Base-by-base conservation (phyloP, 495 filamentous ascomycete species). In the Penicillium roqueforti region DNA sequence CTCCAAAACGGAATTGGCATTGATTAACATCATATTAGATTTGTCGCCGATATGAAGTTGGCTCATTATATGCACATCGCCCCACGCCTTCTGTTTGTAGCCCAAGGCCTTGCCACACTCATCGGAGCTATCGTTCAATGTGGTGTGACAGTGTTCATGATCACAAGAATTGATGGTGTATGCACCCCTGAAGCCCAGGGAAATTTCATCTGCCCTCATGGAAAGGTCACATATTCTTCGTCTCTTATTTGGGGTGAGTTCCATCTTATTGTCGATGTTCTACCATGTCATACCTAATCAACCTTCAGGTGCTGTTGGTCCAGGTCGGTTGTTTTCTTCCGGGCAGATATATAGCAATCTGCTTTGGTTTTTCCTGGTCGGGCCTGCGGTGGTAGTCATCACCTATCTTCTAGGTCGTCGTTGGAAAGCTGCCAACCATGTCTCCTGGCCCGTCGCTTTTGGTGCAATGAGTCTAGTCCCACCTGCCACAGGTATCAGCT, bases 51-150 rank as follows among this genome's bases (percentile, higher is more conserved):
- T 79, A 71, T 89, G 87, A 75, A 91, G 82, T 66, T 91, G 80
- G 86, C 83, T 7, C 84, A 88, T 61, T 90, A 89, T 68, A 82
- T 89, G 69, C 87, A 88, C 62, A 81, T 87, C n/a, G 81, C 85
- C 1, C 85, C 85, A 0, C 74, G 85, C 6, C 84, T 80, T 1
- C 78, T 88, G 63, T 89, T 89, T 67, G 71, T 80, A 57, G 83
- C 82, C 0, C 85, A 88, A 62, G 82, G 86, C 0, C 72, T 87
- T 7, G 83, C 84, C 22, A 86, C 83, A 0, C 80, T 84, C 3
- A 65, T 86, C 26, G 83, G 83, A 1, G 85, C 83, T 55, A 76
- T 89, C 50, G 80, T 88, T 37, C 85, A 88, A 57, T 76, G 86
- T 39, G 68, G 79, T 1, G 80, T 86, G 10, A 80, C 85, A 4